Evolutionary conservation across 306 rosid genomes (phyloP).

Genomic region (Prunus kanzakura): DNA sequence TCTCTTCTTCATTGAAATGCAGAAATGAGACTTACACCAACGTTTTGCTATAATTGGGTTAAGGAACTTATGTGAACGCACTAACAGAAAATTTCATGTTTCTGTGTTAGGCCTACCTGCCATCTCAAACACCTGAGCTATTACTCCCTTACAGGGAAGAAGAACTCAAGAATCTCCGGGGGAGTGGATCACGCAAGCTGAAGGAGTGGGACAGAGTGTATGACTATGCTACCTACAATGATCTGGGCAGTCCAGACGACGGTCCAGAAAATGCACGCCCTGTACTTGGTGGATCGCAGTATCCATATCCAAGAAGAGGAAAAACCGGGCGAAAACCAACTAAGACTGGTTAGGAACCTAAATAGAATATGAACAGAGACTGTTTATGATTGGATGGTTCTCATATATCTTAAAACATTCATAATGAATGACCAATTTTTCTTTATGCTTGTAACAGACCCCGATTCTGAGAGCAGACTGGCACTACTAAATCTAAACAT

Average conservation of each 20-base stretch:
- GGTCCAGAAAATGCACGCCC: constrained; percentile 57
- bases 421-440: neutral
- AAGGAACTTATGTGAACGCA: neutral
- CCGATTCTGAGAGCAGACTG: constrained; percentile 66
- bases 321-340: constrained; percentile 71
- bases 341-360: constrained; percentile 39
- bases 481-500: constrained; percentile 58
- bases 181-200: constrained; percentile 59
- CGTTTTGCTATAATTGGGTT: neutral
- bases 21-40: neutral
- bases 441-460: constrained; percentile 55
- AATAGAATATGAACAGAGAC: too few species aligned
- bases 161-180: constrained; percentile 63
- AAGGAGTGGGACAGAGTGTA: constrained; percentile 95
- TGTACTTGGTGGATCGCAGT: constrained; percentile 66
- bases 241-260: constrained; percentile 66
- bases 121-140: constrained; percentile 59
- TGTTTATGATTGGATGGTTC: too few species aligned
- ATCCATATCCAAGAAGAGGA: constrained; percentile 88
- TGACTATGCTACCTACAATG: constrained; percentile 88
- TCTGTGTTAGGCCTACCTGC: constrained; percentile 67
- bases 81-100: constrained; percentile 1
- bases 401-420: neutral
- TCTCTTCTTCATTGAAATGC: neutral
- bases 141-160: constrained; percentile 59